A percentile compares a stretch with the other conserved stretches of the same genome.
Conservation (phyloP, 345 rosid genomes). For the Abelmoschus esculentus region DNA sequence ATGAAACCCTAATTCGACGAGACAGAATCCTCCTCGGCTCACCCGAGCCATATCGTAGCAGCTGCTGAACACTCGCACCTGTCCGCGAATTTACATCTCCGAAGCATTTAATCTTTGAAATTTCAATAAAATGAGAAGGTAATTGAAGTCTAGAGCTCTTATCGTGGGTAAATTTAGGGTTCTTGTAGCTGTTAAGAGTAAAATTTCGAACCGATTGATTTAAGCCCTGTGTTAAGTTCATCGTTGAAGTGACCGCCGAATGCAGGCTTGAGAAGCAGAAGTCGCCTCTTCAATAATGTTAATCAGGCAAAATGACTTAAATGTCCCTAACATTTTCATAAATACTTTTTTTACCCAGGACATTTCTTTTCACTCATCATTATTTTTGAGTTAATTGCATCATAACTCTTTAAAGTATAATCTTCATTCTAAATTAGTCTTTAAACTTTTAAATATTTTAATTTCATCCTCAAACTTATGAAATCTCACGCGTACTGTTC, state of each 20-base stretch:
- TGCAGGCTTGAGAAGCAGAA: neutral
- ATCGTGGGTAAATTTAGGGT: neutral
- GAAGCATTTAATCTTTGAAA: slow-evolving; percentile 1
- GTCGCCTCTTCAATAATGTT: neutral
- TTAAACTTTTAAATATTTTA: too few relatives aligned
- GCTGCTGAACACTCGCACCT: slow-evolving; percentile 11
- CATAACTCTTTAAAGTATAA: too few relatives aligned
- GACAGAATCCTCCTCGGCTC: slow-evolving; percentile 13
- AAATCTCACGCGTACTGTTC: neutral
- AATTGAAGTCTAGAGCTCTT: slow-evolving; percentile 3
- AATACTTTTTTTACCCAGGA: too few relatives aligned
- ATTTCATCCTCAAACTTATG: too few relatives aligned
- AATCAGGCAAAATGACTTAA: neutral
- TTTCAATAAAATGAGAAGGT: slow-evolving; percentile 8
- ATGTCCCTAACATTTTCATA: neutral
- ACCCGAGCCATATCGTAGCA: slow-evolving; percentile 8
- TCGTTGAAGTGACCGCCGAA: neutral
- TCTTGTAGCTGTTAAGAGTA: neutral
- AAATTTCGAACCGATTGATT: slow-evolving; percentile 3
- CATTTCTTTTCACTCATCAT: too few relatives aligned
- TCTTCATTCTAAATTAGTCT: too few relatives aligned
- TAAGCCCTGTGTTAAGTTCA: slow-evolving; percentile 17
- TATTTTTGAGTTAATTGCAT: neutral
- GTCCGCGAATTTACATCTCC: slow-evolving; percentile 7
- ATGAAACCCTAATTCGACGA: slow-evolving; percentile 36